phyloP scores from a whole-genome alignment of 2,329 filamentous ascomycete species.

The Neopestalotiopsis sp. region DNA sequence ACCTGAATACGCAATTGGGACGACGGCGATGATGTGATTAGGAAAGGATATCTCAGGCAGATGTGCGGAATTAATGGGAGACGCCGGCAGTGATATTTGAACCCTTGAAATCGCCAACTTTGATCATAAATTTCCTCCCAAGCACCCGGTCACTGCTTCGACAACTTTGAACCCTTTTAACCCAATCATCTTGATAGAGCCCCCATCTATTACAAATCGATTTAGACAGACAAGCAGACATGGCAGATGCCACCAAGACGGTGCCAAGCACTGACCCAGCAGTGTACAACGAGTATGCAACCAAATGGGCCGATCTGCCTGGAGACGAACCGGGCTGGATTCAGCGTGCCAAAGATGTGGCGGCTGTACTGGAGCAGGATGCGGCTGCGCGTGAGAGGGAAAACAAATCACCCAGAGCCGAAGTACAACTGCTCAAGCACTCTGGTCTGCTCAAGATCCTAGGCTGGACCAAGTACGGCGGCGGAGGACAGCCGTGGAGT shows the following conservation, averaged over 20 bases:
- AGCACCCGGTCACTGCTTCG: background rate
- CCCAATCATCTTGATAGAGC: background rate
- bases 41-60: background rate
- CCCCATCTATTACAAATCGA: background rate
- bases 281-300: conserved; percentile 9
- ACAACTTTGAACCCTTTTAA: background rate
- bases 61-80: background rate
- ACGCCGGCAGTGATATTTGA: background rate
- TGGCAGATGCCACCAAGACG: background rate
- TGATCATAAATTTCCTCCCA: background rate
- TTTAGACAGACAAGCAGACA: background rate
- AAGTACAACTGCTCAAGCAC: conserved; percentile 46
- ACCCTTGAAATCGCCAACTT: background rate
- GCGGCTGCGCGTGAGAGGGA: conserved; percentile 41
- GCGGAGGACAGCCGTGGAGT: conserved; percentile 41
- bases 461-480: conserved; percentile 45
- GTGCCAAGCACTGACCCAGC: conserved; percentile 9
- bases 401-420: conserved; percentile 45
- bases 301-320: background rate
- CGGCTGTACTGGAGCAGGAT: conserved; percentile 39
- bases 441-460: conserved; percentile 45
- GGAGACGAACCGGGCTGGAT: conserved; percentile 35
- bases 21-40: background rate
- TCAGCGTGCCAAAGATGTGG: conserved; percentile 43
- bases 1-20: background rate